Evolutionary conservation across 2,329 filamentous ascomycete species (phyloP).

Genomic region (Dryadomyces sulphureus): DNA sequence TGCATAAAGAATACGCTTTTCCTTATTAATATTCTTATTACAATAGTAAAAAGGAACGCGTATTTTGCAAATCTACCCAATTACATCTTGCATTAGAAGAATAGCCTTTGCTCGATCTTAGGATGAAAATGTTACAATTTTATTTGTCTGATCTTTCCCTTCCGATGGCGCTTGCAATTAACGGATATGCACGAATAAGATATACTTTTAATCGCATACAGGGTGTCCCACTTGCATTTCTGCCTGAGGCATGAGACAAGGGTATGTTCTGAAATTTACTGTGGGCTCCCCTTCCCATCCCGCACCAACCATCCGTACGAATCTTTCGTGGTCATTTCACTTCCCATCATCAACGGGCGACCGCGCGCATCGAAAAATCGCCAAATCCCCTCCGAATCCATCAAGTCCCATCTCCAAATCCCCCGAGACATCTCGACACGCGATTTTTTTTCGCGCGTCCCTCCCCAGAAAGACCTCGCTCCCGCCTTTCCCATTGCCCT

Average conservation of each 20-base stretch:
- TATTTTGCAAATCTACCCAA: too few relatives aligned
- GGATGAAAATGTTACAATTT: too few relatives aligned
- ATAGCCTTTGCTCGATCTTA: too few relatives aligned
- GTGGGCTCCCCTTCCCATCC: constrained; percentile 15
- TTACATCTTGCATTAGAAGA: too few relatives aligned
- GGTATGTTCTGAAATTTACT: constrained; percentile 9
- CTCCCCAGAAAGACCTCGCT: constrained; percentile 20
- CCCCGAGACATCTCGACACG: constrained; percentile 35
- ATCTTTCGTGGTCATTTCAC: constrained; percentile 36
- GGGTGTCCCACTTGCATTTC: too few relatives aligned
- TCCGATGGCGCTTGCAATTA: too few relatives aligned
- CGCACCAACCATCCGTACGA: constrained; percentile 30
- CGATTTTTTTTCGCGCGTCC: constrained; percentile 34
- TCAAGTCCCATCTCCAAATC: constrained; percentile 40
- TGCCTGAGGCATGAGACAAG: constrained; percentile 2
- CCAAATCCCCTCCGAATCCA: constrained; percentile 43
- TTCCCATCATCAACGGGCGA: constrained; percentile 29
- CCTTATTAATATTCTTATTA: too few relatives aligned
- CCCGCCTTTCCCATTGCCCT: constrained; percentile 16
- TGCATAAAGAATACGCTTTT: too few relatives aligned
- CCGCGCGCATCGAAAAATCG: constrained; percentile 45
- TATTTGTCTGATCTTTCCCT: too few relatives aligned
- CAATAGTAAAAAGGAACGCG: too few relatives aligned
- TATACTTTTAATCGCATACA: too few relatives aligned
- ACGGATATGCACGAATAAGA: too few relatives aligned